These are phyloP conservation scores for Paraphaeosphaeria minitans DNA, from an alignment of 2,329 filamentous ascomycete species.

Conservation along the genomic window DNA sequence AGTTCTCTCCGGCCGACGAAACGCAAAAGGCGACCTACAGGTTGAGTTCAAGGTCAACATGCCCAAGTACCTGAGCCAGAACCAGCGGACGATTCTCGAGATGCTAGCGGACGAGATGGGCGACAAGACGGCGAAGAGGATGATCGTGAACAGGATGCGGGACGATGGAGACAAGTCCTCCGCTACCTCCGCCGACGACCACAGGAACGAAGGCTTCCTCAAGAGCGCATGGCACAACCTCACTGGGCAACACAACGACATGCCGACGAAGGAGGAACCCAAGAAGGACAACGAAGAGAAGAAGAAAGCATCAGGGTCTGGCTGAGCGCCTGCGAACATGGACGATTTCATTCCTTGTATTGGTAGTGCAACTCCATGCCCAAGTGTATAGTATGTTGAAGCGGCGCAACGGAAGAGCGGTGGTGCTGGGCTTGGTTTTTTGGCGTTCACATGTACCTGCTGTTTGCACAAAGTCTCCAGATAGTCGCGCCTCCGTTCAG, in stretches of 20 bases:
- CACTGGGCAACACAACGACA: constrained; percentile 67
- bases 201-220: constrained; percentile 86
- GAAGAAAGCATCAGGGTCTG: constrained; percentile 46
- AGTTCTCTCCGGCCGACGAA: constrained; percentile 69
- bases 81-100: constrained; percentile 91
- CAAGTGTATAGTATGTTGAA: constrained; percentile 14
- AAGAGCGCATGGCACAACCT: constrained; percentile 93
- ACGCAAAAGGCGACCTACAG: constrained; percentile 77
- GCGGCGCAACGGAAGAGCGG: constrained; percentile 23
- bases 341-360: constrained; percentile 1
- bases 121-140: constrained; percentile 86
- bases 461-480: constrained; percentile 26
- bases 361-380: constrained; percentile 19
- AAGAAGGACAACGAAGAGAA: constrained; percentile 26
- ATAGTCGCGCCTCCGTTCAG: constrained; percentile 42
- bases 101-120: constrained; percentile 96
- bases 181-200: constrained; percentile 39
- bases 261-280: constrained; percentile 37
- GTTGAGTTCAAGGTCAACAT: constrained; percentile 95
- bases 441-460: constrained; percentile 29
- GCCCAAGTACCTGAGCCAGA: constrained; percentile 90
- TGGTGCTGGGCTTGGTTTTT: constrained; percentile 37
- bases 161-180: constrained; percentile 27
- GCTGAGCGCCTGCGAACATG: constrained; percentile 3
- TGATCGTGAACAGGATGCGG: constrained; percentile 78